These are phyloP conservation scores for Scheffersomyces ergatensis DNA, from an alignment of 805 yeast species.

Conservation along the genomic window DNA sequence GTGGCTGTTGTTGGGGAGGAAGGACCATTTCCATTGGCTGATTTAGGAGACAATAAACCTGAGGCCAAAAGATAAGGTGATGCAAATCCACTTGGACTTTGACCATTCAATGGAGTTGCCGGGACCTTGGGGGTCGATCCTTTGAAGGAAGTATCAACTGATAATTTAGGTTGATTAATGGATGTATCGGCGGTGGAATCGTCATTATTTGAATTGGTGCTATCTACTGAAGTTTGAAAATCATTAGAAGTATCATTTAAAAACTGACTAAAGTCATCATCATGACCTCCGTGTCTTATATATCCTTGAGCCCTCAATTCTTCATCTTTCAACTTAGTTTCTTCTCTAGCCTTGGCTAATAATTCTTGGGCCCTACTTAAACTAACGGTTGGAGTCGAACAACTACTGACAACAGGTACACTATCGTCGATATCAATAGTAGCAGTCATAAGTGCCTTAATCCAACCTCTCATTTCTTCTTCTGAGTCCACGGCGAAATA, in stretches of 20 bases:
- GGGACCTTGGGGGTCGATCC: slow-evolving; percentile 2
- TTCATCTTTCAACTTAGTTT: slow-evolving; percentile 55
- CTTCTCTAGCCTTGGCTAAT: slow-evolving; percentile 78
- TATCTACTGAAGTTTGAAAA: slow-evolving; percentile 24
- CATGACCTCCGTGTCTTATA: slow-evolving; percentile 19
- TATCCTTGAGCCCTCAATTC: slow-evolving; percentile 44
- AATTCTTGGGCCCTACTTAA: slow-evolving; percentile 83
- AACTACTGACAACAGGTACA: slow-evolving; percentile 88
- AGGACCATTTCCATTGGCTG: slow-evolving; percentile 2
- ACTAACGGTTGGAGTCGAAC: slow-evolving; percentile 93
- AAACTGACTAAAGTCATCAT: slow-evolving; percentile 1
- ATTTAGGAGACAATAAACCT: slow-evolving; percentile 54
- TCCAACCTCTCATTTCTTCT: slow-evolving; percentile 94
- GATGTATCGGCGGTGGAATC: slow-evolving; percentile 33
- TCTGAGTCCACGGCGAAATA: slow-evolving; percentile 91
- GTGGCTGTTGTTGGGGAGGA: slow-evolving; percentile 3
- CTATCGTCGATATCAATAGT: slow-evolving; percentile 94
- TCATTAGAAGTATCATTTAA: slow-evolving; percentile 8
- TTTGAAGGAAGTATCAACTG: slow-evolving; percentile 13
- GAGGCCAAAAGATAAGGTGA: slow-evolving; percentile 70
- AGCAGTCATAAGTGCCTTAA: slow-evolving; percentile 90
- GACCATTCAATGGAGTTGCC: slow-evolving; percentile 6
- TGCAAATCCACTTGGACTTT: slow-evolving; percentile 46
- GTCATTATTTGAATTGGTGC: slow-evolving; percentile 26
- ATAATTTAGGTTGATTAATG: slow-evolving; percentile 18